These are phyloP conservation scores for Eucalyptus cloeziana DNA, from an alignment of 345 rosid species.

Conservation along the genomic window DNA sequence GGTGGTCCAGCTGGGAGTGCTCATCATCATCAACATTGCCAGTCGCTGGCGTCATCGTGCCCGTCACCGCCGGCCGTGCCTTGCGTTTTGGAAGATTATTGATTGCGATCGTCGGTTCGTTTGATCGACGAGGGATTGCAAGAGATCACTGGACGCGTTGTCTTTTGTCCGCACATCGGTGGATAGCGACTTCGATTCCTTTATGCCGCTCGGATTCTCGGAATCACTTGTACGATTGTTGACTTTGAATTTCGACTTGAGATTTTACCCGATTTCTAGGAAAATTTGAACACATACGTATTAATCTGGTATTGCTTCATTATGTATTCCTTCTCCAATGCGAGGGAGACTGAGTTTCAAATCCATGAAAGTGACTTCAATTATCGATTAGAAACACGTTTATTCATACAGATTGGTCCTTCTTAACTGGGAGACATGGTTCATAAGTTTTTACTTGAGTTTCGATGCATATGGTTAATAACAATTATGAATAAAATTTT, in stretches of 20 bases:
- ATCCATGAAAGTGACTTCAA: no score
- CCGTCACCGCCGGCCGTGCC: neutral
- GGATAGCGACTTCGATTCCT: neutral
- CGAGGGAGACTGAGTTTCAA: neutral
- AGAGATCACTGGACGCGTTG: neutral
- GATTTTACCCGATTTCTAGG: no score
- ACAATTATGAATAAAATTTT: no score
- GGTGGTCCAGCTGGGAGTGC: no score
- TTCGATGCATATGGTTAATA: fast-evolving
- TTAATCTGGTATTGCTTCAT: no score
- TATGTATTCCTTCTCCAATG: neutral
- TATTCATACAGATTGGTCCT: no score
- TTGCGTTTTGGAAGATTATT: no score
- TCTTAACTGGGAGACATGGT: fast-evolving
- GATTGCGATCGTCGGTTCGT: neutral
- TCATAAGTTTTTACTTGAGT: no score
- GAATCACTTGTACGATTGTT: neutral
- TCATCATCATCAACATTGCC: neutral
- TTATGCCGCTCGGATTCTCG: neutral
- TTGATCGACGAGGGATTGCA: neutral
- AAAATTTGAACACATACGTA: no score
- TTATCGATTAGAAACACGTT: fast-evolving
- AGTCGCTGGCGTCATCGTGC: neutral
- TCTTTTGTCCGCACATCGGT: neutral
- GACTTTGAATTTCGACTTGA: neutral